Base-by-base conservation (phyloP, 2,329 filamentous ascomycete species). In the Thielaviopsis musarum region DNA sequence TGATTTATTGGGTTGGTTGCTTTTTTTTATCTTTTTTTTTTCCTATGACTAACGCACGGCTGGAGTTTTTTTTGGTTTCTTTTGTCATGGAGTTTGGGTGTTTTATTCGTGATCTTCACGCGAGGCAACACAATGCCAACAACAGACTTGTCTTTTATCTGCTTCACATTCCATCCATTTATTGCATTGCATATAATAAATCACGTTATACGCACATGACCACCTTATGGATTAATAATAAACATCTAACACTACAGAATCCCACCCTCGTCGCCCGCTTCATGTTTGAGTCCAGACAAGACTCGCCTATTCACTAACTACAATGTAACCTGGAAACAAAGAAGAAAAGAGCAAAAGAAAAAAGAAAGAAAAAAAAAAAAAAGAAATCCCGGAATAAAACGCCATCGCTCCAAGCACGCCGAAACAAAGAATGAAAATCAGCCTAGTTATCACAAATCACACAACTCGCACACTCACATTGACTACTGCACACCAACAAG, bases 401-500 rank as follows among this genome's bases (percentile, higher is more conserved):
- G 59, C 59, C 59, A 48, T 52, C 59, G 48, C 59, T 57, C 53
- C 59, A 28, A 57, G 41, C 30, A 53, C 49, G 51, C 51, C 56
- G 24, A 38, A 51, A 34, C 24, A 49, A 51, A 21, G 24, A 3
- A 49, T 30, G 7, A 61, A 28, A 41, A 13, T 48, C 22, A 26
- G 30, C 21, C 30, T 12, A 10, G 12, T 30, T 52, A 55, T 24
- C 56, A 60, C 52, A 53, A 52, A 53, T 26, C 45, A 56, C 21
- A 59, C 19, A 45, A 6, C 24, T 26, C 24, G 24, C 19, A 51
- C 49, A 30, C 17, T 10, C 10, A 45, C 17, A 55, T 9, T 38
- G 34, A 17, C n/a, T 12, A 13, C 26, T 24, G 17, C 12, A 55
- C 45, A 49, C n/a, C 59, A n/a, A n/a, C n/a, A n/a, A n/a, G n/a